Base-by-base conservation (phyloP, 2,329 filamentous ascomycete genomes). In the Hymenoscyphus scutula region DNA sequence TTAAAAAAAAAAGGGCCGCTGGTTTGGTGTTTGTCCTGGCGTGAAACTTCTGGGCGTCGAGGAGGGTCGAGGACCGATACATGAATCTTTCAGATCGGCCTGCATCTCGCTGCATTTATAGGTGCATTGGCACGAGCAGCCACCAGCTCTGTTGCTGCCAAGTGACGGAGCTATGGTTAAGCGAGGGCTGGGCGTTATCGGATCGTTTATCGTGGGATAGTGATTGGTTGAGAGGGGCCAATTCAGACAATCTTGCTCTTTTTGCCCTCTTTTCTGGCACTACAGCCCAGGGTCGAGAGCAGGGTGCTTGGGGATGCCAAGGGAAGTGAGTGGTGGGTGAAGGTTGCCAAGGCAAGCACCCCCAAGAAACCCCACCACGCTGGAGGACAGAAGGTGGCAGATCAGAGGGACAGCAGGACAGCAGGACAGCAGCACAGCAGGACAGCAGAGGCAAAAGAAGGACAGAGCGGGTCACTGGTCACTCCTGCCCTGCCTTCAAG, bases 131-230 rank as follows among this genome's bases (percentile, higher is more conserved):
- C 41, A 19, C 41, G n/a, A 48, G 41, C 41, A 48, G 32, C 32
- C 32, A 10, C 32, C 2, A 45, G 38, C n/a, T 45, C 8, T 45
- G 41, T 32, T 45, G 41, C 41, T 23, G 54, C 54, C 53, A 54
- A 29, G 53, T 54, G 29, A 6, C 17, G 53, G 19, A 54, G n/a
- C 25, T 32, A 54, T 29, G 23, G 17, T 23, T 17, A 54, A 13
- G 51, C 51, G 27, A 32, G n/a, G 53, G 11, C 53, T 30, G 25
- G 53, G 17, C 29, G 19, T 53, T n/a, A 25, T 29, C 30, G 29
- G 29, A 59, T 55, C 17, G 19, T 30, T 45, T 60, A 60, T 60
- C 58, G 58, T 19, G 29, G 32, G 15, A 51, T 38, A 23, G 29
- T 54, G 29, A 60, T 60, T 60, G 45, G 58, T n/a, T 11, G 25